Base-by-base conservation (phyloP, 2,329 filamentous ascomycete genomes). In the Verticillium nonalfalfae region DNA sequence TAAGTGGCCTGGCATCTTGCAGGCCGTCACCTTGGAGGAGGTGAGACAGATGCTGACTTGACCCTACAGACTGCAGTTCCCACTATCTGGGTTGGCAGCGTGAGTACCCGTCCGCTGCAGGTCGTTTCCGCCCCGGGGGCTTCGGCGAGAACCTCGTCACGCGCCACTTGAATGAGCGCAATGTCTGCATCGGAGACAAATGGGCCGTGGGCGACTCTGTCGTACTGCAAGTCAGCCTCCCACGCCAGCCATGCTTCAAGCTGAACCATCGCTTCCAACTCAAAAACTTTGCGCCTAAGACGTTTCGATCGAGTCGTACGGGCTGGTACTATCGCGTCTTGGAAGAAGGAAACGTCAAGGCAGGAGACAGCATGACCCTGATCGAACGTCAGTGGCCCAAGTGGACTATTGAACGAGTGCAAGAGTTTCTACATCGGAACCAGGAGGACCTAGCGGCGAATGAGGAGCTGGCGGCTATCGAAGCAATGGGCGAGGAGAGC, bases 311-410 rank as follows among this genome's bases (percentile, higher is more conserved):
- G 1, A 82, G 82, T 61, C 80, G 86, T 1, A 88, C 85, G 0
- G 87, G 87, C 0, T 90, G 86, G 86, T 84, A 88, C 68, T 89
- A 88, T 65, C 81, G 86, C 2, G 82, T 90, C 1, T 68, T 89
- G 15, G 74, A 75, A 2, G 78, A 82, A 36, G 87, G 87, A 0
- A 73, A 68, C 0, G 79, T 90, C 52, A 71, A 76, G 18, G 78
- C 78, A 0, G 86, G 86, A 7, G 85, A 89, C 66, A 74, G 78
- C 66, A 81, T 89, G 63, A 72, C 71, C 4, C 74, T 90, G 0
- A 73, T 87, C 0, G 79, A 84, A 69, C 76, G 86, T 13, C 76
- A 71, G 21, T 76, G 83, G 73, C 85, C 85, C 0, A 67, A 76
- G 50, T 90, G 87, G 87, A 86, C 85, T 0, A 79, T 90, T 38